Evolutionary conservation across 1,284 basidiomycete genomes (phyloP).

Genomic region (Pholiota adiposa): DNA sequence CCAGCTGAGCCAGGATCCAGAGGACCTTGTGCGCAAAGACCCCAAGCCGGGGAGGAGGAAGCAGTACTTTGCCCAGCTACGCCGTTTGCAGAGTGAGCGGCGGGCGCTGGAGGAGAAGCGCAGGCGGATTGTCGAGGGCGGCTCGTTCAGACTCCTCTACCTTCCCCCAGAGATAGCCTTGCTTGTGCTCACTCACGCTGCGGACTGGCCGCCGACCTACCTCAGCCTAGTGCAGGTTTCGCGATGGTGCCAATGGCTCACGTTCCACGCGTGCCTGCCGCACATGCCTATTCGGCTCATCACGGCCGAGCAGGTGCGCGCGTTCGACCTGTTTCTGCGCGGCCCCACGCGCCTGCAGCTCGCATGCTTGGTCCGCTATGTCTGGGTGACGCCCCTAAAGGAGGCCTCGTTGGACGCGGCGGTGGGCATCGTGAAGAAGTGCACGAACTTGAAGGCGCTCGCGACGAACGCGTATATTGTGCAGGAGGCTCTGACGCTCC

Average conservation of each 20-base stretch:
- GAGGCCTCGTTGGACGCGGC: constrained; percentile 21
- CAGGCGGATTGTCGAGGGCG: constrained; percentile 11
- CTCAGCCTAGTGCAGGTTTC: constrained; percentile 23
- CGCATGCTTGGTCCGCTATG: constrained; percentile 16
- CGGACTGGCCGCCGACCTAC: constrained; percentile 24
- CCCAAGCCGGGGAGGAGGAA: constrained; percentile 6
- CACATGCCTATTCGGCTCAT: constrained; percentile 22
- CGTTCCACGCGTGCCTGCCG: constrained; percentile 22
- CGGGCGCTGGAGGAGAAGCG: constrained; percentile 20
- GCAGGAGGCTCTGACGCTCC: constrained; percentile 22
- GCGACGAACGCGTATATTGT: constrained; percentile 31
- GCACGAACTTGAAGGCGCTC: constrained; percentile 31
- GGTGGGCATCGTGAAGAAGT: constrained; percentile 29
- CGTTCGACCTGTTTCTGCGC: constrained; percentile 20
- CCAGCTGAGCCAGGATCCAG: constrained; percentile 16
- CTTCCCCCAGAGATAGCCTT: constrained; percentile 23
- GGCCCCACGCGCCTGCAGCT: constrained; percentile 4
- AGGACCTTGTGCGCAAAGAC: neutral
- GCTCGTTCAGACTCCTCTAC: constrained; percentile 21
- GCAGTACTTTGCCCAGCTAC: constrained; percentile 19
- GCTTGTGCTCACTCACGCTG: constrained; percentile 20
- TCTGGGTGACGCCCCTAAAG: constrained; percentile 26
- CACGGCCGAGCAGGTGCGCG: constrained; percentile 20
- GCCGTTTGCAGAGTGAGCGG: constrained; percentile 17
- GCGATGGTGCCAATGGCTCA: constrained; percentile 17